A percentile compares a stretch with the other conserved stretches of the same genome.
phyloP scores from a whole-genome alignment of 257 asterid species.

The Forsythia suspensa region DNA sequence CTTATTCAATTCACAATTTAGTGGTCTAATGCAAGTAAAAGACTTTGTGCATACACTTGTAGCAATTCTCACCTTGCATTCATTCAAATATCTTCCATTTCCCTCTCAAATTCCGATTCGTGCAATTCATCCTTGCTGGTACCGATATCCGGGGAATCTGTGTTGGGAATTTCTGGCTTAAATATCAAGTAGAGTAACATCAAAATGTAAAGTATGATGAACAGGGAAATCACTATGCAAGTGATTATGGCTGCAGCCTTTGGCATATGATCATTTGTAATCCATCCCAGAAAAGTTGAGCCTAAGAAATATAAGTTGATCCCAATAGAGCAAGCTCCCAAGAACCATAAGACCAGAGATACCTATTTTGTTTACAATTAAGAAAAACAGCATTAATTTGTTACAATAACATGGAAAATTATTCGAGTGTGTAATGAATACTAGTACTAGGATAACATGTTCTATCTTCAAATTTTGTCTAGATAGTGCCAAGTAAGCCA shows the following conservation, averaged over 20 bases:
- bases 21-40: neutral
- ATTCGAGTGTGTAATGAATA: too few species aligned
- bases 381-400: too few species aligned
- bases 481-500: too few species aligned
- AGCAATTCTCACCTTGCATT: neutral
- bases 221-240: neutral
- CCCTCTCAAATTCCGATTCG: neutral
- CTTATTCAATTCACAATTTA: too few species aligned
- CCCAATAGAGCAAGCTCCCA: constrained; percentile 13
- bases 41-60: neutral
- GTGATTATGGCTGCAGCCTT: constrained; percentile 21
- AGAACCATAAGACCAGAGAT: constrained; percentile 13
- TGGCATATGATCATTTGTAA: constrained; percentile 19
- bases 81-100: constrained; percentile 10
- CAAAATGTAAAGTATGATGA: neutral
- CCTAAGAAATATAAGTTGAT: constrained; percentile 28
- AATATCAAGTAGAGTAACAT: constrained; percentile 6
- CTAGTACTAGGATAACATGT: neutral
- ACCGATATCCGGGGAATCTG: neutral
- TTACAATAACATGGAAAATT: too few species aligned
- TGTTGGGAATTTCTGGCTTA: constrained; percentile 7
- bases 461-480: neutral
- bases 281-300: constrained; percentile 27
- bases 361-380: neutral
- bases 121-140: neutral